phyloP scores from a whole-genome alignment of 148 eudicot species.

The Arbutus unedo region DNA sequence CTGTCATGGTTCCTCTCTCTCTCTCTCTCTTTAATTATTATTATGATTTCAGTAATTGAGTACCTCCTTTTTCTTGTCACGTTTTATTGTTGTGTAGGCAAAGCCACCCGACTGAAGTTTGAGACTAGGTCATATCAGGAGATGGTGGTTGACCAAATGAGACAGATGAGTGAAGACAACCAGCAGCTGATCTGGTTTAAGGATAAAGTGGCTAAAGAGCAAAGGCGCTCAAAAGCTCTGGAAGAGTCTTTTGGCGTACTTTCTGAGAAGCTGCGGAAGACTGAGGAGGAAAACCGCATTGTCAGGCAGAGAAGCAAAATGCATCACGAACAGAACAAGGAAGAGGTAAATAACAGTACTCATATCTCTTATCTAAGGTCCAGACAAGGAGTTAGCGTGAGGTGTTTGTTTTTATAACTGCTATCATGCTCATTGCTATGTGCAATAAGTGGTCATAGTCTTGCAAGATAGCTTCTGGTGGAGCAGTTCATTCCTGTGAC shows the following conservation, averaged over 20 bases:
- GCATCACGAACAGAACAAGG: slow-evolving; percentile 50
- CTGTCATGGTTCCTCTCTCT: slow-evolving; percentile 38
- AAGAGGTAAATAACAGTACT: slow-evolving; percentile 46
- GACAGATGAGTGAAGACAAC: slow-evolving; percentile 78
- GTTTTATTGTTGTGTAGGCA: slow-evolving; percentile 38
- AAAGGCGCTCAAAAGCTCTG: slow-evolving; percentile 41
- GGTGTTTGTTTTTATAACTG: background rate
- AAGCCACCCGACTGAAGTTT: slow-evolving; percentile 52
- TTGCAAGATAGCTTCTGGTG: background rate
- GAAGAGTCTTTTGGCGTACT: slow-evolving; percentile 43
- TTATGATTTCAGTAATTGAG: background rate
- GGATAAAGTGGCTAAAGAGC: slow-evolving; percentile 49
- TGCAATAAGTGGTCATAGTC: background rate
- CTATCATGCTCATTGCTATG: background rate
- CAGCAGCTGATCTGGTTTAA: slow-evolving; percentile 57
- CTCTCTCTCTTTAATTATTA: background rate
- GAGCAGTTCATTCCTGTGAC: background rate
- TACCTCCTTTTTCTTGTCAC: background rate
- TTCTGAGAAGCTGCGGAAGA: slow-evolving; percentile 47
- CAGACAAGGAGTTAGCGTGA: background rate
- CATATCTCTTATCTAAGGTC: background rate
- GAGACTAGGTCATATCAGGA: slow-evolving; percentile 61
- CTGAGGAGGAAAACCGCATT: slow-evolving; percentile 41
- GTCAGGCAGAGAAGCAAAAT: slow-evolving; percentile 52
- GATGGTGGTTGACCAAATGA: slow-evolving; percentile 52